Evolutionary conservation across 306 rosid genomes (phyloP).

Genomic region (Calophaca sinica): DNA sequence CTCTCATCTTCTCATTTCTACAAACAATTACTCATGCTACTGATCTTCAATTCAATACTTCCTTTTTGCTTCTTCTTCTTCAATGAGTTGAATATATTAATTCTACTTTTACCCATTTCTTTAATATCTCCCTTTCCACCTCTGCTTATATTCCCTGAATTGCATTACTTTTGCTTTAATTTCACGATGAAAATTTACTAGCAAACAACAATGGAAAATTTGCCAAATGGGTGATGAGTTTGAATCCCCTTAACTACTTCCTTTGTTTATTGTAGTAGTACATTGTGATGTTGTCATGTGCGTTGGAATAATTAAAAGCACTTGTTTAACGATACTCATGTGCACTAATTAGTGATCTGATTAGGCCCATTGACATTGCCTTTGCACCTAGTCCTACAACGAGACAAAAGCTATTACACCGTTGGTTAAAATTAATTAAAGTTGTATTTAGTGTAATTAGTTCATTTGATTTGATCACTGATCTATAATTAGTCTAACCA

Average conservation of each 20-base stretch:
- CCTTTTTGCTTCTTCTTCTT: neutral
- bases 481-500: slow-evolving; percentile 13
- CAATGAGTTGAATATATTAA: no score
- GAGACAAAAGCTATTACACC: slow-evolving; percentile 13
- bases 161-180: slow-evolving; percentile 52
- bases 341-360: slow-evolving; percentile 25
- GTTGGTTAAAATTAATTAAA: slow-evolving; percentile 42
- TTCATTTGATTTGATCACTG: slow-evolving; percentile 41
- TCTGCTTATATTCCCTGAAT: slow-evolving; percentile 1
- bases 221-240: slow-evolving; percentile 22
- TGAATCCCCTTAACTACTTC: slow-evolving; percentile 34
- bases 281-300: slow-evolving; percentile 11
- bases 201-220: neutral
- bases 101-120: slow-evolving; percentile 2
- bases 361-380: slow-evolving; percentile 46
- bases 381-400: slow-evolving; percentile 43
- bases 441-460: slow-evolving; percentile 20
- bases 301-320: slow-evolving; percentile 11
- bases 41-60: neutral
- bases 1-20: slow-evolving; percentile 46
- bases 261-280: neutral
- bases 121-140: neutral
- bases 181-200: slow-evolving; percentile 36
- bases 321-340: slow-evolving; percentile 49
- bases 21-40: slow-evolving; percentile 34